Evolutionary conservation across 2,329 filamentous ascomycete species (phyloP).

Genomic region (Basipetospora chlamydospora): DNA sequence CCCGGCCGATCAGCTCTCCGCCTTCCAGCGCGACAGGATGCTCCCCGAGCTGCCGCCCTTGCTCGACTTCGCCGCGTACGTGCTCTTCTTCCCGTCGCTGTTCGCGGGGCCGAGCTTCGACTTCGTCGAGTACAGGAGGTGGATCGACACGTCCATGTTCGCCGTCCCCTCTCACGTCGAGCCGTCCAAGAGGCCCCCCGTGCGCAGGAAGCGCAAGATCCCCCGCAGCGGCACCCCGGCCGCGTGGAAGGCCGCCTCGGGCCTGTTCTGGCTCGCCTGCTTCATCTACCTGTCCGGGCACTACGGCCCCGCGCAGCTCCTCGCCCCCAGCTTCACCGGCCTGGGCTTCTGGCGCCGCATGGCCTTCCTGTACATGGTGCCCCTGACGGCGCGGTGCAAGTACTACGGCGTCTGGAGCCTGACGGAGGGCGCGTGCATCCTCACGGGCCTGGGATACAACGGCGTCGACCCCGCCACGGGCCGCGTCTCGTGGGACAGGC

Average conservation of each 20-base stretch:
- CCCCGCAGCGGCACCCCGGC: constrained; percentile 82
- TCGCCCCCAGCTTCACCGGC: constrained; percentile 50
- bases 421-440: constrained; percentile 86
- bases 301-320: constrained; percentile 50
- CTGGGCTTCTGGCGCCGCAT: constrained; percentile 59
- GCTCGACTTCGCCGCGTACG: constrained; percentile 77
- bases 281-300: constrained; percentile 59
- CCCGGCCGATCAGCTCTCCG: constrained; percentile 64
- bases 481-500: constrained; percentile 72
- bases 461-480: constrained; percentile 75
- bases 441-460: constrained; percentile 87
- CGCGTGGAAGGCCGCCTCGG: constrained; percentile 55
- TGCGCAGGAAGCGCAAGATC: constrained; percentile 80
- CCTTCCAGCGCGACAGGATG: constrained; percentile 71
- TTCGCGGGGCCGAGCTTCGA: constrained; percentile 89
- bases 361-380: constrained; percentile 71
- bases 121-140: constrained; percentile 79
- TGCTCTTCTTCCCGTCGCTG: constrained; percentile 87
- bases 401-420: constrained; percentile 95
- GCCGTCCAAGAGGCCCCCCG: constrained; percentile 69
- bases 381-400: constrained; percentile 69
- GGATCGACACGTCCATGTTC: constrained; percentile 93
- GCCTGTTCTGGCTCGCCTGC: constrained; percentile 63
- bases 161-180: constrained; percentile 70
- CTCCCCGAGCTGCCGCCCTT: constrained; percentile 59